These are phyloP conservation scores for Fusarium globosum DNA, from an alignment of 2,329 filamentous ascomycete genomes.

Conservation along the genomic window DNA sequence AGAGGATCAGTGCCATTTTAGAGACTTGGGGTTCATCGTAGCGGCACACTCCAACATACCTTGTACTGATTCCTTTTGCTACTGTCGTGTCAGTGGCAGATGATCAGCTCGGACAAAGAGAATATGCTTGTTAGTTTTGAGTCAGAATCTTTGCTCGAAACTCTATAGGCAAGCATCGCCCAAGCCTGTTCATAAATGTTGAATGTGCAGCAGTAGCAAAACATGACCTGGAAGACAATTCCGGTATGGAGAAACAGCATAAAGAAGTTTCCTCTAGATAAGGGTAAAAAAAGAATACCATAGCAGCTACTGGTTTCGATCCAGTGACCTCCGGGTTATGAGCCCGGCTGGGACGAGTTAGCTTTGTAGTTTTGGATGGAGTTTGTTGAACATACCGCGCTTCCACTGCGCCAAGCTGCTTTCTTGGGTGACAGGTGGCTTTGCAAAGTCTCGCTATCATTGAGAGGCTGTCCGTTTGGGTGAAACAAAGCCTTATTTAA, in stretches of 20 bases:
- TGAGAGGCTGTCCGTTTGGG: not conserved
- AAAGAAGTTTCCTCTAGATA: not conserved
- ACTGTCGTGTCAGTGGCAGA: not conserved
- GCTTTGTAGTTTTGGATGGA: not conserved
- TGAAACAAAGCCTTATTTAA: too few relatives aligned
- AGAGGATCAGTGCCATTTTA: not conserved
- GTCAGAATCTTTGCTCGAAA: not conserved
- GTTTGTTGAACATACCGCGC: constrained; percentile 17
- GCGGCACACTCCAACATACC: not conserved
- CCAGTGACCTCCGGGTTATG: constrained; percentile 30
- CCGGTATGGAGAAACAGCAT: not conserved
- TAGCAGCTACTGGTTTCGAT: constrained; percentile 34
- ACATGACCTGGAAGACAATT: not conserved
- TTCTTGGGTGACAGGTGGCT: not conserved
- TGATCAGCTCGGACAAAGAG: not conserved
- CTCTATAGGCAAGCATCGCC: not conserved
- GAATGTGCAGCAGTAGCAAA: not conserved
- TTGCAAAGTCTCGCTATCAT: not conserved
- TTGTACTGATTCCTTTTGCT: too few relatives aligned
- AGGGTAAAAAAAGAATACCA: not conserved
- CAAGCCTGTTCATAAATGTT: too few relatives aligned
- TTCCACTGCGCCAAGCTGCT: constrained; percentile 34
- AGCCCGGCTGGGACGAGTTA: constrained; percentile 28
- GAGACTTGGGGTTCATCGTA: not conserved
- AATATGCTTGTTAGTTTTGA: not conserved